These are phyloP conservation scores for Aegilops tauschii DNA, from an alignment of 176 grass and related monocot genomes.

Conservation along the genomic window DNA sequence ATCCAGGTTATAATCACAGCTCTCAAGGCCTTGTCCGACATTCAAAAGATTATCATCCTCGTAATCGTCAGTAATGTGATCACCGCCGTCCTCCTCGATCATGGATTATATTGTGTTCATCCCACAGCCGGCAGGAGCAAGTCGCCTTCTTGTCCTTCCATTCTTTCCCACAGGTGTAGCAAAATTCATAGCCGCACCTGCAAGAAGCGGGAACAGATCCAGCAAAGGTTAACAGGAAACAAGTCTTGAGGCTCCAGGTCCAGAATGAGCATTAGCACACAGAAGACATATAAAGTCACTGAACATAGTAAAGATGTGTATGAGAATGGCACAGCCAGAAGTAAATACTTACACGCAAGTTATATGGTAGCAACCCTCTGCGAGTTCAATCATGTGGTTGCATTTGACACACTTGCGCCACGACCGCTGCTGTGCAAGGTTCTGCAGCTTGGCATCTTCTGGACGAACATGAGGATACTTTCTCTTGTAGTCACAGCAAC, in stretches of 20 bases:
- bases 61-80: neutral
- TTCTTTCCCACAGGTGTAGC: no score
- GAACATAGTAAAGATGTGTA: neutral
- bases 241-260: neutral
- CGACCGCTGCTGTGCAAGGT: constrained; percentile 40
- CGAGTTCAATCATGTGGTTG: constrained; percentile 71
- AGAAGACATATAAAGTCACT: neutral
- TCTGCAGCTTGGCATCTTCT: constrained; percentile 21
- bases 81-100: neutral
- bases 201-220: neutral
- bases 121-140: constrained; percentile 62
- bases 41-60: neutral
- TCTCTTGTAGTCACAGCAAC: constrained; percentile 49
- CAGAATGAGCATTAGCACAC: neutral
- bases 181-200: no score
- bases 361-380: constrained; percentile 63
- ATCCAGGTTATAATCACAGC: neutral
- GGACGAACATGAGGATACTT: constrained; percentile 20
- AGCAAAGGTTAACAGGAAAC: neutral
- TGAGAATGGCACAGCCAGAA: neutral
- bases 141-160: neutral
- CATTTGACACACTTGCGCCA: constrained; percentile 66
- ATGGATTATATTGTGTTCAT: constrained; percentile 40
- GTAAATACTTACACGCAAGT: constrained; percentile 49
- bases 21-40: neutral